Evolutionary conservation across 164 flowering plant genomes (phyloP), one percentile per base, ranked within the genome.

Genomic region (Vitis cinerea): DNA sequence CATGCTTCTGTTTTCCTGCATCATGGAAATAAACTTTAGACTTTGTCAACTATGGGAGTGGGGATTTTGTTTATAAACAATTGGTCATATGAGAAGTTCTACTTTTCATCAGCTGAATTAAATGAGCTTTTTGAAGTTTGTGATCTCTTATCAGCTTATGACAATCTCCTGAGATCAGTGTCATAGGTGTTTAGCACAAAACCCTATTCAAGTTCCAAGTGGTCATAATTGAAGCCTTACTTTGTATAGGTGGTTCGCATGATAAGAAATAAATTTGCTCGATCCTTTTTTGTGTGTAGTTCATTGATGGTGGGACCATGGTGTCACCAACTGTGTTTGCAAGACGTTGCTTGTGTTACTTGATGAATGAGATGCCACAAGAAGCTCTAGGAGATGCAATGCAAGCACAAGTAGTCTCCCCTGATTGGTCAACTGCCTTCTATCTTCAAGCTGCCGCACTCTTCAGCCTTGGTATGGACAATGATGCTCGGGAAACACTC

Each of bases 351-450:
- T 73, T 87, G 70, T 77, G 82, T 69, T 80, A 86, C 68, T 68
- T 86, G 76, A 81, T 81, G 85, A 83, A 19, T 54, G 81, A 78
- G 16, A 81, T 79, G 87, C 69, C 83, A 2, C 85, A 87, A 68
- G 88, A 85, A 77, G 91, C 91, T 47, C 82, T 87, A 0, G 86
- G 82, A 57, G 91, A 86, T 66, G 87, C 91, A 0, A 85, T 87
- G 88, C 89, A 86, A 71, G 89, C 89, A 2, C 91, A 84, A 61
- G 84, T 83, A 4, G 62, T 83, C 44, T 77, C 83, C 4, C 87
- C 89, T 0, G 86, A 81, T 15, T 87, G 88, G 88, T 78, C 83
- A 1, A 79, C 83, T 52, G 86, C 88, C 29, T 85, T 80, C 61
- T 82, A 86, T 73, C 86, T 86, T 59, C 92, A 85, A 74, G 90